Percentiles rank a stretch among this genome's conserved stretches.
phyloP scores from a whole-genome alignment of 2,329 filamentous ascomycete genomes.

The Pseudocercospora crystallina region DNA sequence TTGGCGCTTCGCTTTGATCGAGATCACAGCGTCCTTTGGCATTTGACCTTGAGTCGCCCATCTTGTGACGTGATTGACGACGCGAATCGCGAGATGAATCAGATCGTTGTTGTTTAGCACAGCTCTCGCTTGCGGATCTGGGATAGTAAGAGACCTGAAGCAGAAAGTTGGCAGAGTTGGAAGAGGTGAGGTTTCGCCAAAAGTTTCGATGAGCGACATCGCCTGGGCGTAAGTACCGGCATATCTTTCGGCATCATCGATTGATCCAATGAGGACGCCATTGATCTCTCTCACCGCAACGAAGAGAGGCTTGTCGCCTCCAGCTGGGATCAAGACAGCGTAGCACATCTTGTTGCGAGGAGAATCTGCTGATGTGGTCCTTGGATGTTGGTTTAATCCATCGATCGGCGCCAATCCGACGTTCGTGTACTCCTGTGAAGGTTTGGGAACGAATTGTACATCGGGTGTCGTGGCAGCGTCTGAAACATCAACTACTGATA shows the following conservation, averaged over 20 bases:
- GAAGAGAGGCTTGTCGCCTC: too few relatives aligned
- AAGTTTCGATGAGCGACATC: neutral
- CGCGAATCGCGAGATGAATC: slow-evolving; percentile 5
- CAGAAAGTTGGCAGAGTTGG: slow-evolving; percentile 4
- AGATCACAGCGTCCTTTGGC: slow-evolving; percentile 1
- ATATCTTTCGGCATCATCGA: neutral
- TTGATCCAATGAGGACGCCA: slow-evolving; percentile 1
- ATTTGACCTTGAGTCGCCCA: neutral
- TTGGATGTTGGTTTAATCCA: too few relatives aligned
- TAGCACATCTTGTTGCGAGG: too few relatives aligned
- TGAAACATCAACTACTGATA: too few relatives aligned
- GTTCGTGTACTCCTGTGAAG: too few relatives aligned
- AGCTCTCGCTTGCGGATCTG: neutral
- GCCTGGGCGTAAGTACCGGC: neutral
- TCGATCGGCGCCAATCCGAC: too few relatives aligned
- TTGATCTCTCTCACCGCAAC: neutral
- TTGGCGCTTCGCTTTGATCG: slow-evolving; percentile 1
- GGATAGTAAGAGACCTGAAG: slow-evolving; percentile 1
- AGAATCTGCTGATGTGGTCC: too few relatives aligned
- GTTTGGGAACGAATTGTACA: too few relatives aligned
- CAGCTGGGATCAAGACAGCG: too few relatives aligned
- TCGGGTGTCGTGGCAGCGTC: too few relatives aligned
- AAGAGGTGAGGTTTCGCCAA: neutral
- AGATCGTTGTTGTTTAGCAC: neutral
- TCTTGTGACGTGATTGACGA: neutral